phyloP scores from a whole-genome alignment of 306 rosid genomes.

The Oxytropis ochrocephala region DNA sequence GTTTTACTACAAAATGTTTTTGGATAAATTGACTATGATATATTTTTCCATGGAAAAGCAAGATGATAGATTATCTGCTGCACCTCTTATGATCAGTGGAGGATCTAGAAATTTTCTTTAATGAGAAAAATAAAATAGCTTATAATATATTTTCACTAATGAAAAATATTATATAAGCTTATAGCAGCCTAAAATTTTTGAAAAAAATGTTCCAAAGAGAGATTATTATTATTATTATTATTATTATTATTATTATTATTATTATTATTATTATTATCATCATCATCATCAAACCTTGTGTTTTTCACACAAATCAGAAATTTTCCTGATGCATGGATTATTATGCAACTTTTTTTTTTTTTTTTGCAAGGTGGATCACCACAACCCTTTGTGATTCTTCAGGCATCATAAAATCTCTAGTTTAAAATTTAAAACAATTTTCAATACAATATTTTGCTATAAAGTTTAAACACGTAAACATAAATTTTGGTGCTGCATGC shows the following conservation, averaged over 20 bases:
- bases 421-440: background rate
- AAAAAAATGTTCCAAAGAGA: too few species aligned
- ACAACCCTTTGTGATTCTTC: conserved; percentile 35
- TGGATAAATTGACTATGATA: background rate
- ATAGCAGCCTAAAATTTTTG: too few species aligned
- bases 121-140: too few species aligned
- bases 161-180: too few species aligned
- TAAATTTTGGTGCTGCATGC: background rate
- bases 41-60: background rate
- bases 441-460: background rate
- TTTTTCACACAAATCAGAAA: conserved; percentile 30
- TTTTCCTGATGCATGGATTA: conserved; percentile 28
- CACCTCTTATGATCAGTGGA: too few species aligned
- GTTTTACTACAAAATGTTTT: background rate
- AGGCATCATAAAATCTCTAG: background rate
- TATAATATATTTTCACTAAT: too few species aligned
- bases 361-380: conserved; percentile 58
- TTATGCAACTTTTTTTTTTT: conserved; percentile 39
- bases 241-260: too few species aligned
- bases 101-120: too few species aligned
- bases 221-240: too few species aligned
- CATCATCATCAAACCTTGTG: too few species aligned
- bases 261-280: too few species aligned
- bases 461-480: background rate
- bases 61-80: too few species aligned